phyloP scores from a whole-genome alignment of 1,139 yeast species.

The Suhomyces atakaporum region DNA sequence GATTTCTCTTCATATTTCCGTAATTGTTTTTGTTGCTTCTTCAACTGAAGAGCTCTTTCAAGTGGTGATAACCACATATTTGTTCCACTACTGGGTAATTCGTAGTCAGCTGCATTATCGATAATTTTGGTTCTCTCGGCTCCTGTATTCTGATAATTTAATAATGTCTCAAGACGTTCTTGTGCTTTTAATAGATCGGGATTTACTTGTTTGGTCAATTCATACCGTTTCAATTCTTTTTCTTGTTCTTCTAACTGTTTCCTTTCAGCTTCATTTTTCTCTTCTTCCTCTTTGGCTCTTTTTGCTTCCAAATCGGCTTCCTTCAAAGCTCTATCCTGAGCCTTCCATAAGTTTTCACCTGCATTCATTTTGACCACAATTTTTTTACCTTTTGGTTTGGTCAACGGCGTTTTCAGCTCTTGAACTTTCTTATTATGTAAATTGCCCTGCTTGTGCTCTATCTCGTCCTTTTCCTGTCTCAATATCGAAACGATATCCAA shows the following conservation, averaged over 20 bases:
- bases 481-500: constrained; percentile 56
- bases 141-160: constrained; percentile 82
- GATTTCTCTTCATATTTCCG: constrained; percentile 63
- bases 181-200: constrained; percentile 69
- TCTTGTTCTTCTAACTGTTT: constrained; percentile 37
- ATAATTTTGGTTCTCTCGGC: constrained; percentile 90
- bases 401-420: constrained; percentile 18
- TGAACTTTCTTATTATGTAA: constrained; percentile 21
- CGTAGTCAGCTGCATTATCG: constrained; percentile 92
- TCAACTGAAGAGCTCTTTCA: constrained; percentile 80
- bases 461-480: constrained; percentile 47
- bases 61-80: constrained; percentile 85
- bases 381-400: constrained; percentile 35
- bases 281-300: constrained; percentile 22
- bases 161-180: constrained; percentile 65
- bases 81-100: constrained; percentile 48
- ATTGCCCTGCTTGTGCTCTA: constrained; percentile 23
- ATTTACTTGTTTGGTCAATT: constrained; percentile 38
- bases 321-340: constrained; percentile 65
- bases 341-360: constrained; percentile 66
- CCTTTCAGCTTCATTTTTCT: constrained; percentile 33
- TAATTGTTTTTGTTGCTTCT: constrained; percentile 76
- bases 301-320: constrained; percentile 45
- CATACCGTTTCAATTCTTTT: constrained; percentile 40
- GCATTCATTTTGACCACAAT: constrained; percentile 56